These are phyloP conservation scores for Aquanectria penicillioides DNA, from an alignment of 2,329 filamentous ascomycete genomes.

Conservation along the genomic window DNA sequence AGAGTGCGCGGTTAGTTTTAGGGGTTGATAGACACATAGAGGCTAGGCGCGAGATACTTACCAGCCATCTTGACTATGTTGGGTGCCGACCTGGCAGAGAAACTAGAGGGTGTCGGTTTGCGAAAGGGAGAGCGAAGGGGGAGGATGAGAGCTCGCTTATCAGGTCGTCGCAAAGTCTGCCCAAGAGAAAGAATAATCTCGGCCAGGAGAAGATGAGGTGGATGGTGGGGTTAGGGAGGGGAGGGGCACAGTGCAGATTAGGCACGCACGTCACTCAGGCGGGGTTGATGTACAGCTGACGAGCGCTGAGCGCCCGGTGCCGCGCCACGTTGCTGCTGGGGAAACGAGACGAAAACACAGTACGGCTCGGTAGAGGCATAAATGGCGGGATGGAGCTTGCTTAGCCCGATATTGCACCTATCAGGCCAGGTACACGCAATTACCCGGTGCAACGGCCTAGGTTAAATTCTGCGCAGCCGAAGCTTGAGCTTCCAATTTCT, in stretches of 20 bases:
- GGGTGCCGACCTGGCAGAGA: conserved; percentile 17
- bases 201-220: conserved; percentile 37
- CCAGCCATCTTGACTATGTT: conserved; percentile 40
- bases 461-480: conserved; percentile 28
- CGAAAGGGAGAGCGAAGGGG: conserved; percentile 1
- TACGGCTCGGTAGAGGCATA: conserved; percentile 42
- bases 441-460: background rate
- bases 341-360: conserved; percentile 33
- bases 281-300: conserved; percentile 1
- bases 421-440: conserved; percentile 8
- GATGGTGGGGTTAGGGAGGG: conserved; percentile 47
- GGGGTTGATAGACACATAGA: background rate
- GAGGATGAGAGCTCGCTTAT: conserved; percentile 23
- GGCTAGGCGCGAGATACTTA: conserved; percentile 23
- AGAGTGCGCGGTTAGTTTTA: conserved; percentile 42
- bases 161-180: conserved; percentile 49
- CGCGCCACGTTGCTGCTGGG: conserved; percentile 17
- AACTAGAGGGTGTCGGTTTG: conserved; percentile 7
- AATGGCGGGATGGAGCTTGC: conserved; percentile 36
- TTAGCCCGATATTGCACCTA: conserved; percentile 39
- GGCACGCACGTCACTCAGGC: conserved; percentile 27
- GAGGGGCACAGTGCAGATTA: conserved; percentile 50
- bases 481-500: conserved; percentile 8
- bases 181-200: conserved; percentile 36
- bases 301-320: background rate